A percentile compares a stretch with the other conserved stretches of the same genome.
Conservation (phyloP, 768 basidiomycete species). For the Phaffia tasmanica region DNA sequence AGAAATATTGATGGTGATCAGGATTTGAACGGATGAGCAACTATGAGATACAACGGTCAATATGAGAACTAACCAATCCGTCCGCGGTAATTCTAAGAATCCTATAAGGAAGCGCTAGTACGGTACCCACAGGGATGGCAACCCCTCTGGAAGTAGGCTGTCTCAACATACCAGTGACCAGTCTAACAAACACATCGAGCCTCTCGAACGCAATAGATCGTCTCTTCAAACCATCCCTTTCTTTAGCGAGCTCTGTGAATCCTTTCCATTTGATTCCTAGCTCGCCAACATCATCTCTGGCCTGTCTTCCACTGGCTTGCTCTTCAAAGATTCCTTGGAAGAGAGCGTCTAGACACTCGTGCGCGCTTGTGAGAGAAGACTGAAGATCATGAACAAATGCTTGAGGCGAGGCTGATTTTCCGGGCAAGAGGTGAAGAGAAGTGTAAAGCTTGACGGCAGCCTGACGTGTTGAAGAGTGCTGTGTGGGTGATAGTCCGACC, state of each 20-base stretch:
- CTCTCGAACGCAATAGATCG: conserved; percentile 46
- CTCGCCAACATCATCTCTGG: neutral
- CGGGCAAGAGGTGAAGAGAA: conserved; percentile 58
- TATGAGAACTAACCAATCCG: conserved; percentile 30
- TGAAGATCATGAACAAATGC: conserved; percentile 68
- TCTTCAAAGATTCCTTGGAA: conserved; percentile 19
- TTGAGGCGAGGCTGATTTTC: conserved; percentile 61
- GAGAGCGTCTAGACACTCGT: conserved; percentile 50
- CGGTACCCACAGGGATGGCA: conserved; percentile 54
- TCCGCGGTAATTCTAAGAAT: conserved; percentile 38
- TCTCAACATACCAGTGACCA: conserved; percentile 49
- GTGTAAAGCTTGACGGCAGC: conserved; percentile 53
- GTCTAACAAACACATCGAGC: conserved; percentile 47
- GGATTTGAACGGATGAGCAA: conserved; percentile 45
- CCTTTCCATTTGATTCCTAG: conserved; percentile 16
- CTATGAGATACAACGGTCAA: conserved; percentile 47
- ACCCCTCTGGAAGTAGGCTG: conserved; percentile 48
- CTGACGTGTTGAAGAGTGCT: conserved; percentile 41
- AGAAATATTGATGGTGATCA: conserved; percentile 47
- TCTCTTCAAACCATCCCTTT: conserved; percentile 36
- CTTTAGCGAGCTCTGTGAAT: conserved; percentile 46
- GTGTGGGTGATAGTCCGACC: conserved; percentile 47
- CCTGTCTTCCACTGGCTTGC: conserved; percentile 5
- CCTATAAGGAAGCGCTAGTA: conserved; percentile 48
- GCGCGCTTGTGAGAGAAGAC: conserved; percentile 55